These are phyloP conservation scores for Scedosporium boydii DNA, from an alignment of 2,329 filamentous ascomycete species.

Conservation along the genomic window DNA sequence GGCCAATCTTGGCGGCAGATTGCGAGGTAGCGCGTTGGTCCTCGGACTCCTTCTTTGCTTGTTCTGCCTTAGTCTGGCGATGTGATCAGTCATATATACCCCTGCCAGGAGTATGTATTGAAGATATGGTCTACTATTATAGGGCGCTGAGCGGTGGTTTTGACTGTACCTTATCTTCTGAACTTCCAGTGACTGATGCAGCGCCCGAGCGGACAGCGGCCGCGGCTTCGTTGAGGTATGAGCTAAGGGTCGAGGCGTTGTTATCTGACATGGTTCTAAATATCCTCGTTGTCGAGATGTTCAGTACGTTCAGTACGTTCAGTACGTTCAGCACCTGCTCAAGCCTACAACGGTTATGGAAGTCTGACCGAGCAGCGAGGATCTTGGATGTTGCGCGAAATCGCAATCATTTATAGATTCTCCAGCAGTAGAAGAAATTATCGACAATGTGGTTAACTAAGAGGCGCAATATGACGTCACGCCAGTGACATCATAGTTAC, in stretches of 20 bases:
- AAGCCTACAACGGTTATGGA: neutral
- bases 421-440: neutral
- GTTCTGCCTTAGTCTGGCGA: slow-evolving; percentile 54
- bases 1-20: slow-evolving; percentile 37
- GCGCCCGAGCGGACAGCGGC: slow-evolving; percentile 64
- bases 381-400: neutral
- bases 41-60: slow-evolving; percentile 55
- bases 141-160: neutral
- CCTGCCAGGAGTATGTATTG: neutral
- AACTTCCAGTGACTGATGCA: slow-evolving; percentile 64
- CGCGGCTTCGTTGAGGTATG: slow-evolving; percentile 63
- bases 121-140: neutral
- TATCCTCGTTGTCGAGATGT: neutral
- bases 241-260: slow-evolving; percentile 64
- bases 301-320: neutral
- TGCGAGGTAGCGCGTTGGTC: slow-evolving; percentile 67
- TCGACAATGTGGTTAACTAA: neutral
- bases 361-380: neutral
- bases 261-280: slow-evolving; percentile 11
- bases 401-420: neutral
- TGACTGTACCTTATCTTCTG: neutral
- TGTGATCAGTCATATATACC: slow-evolving; percentile 26
- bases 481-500: neutral
- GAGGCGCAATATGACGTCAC: neutral
- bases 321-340: neutral